A percentile compares a stretch with the other conserved stretches of the same genome.
phyloP scores from a whole-genome alignment of 371 early-diverging fungal genomes.

The Actinomucor elegans region DNA sequence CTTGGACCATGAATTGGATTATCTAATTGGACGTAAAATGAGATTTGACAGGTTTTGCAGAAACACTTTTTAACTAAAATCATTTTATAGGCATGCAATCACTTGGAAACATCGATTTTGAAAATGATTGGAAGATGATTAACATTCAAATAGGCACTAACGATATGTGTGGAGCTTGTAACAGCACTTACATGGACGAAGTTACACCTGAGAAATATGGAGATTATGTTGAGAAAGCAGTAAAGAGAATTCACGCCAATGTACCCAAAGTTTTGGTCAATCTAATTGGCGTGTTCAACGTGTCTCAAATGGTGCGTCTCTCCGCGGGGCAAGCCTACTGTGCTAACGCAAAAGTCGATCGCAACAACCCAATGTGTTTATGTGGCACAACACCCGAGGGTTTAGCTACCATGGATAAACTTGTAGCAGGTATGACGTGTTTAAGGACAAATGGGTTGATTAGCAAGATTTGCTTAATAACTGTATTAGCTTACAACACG shows the following conservation, averaged over 20 bases:
- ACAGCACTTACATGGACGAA: background rate
- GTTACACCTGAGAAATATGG: slow-evolving; percentile 24
- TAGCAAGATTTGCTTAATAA: too few relatives aligned
- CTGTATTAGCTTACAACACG: slow-evolving; percentile 25
- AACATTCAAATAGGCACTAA: slow-evolving; percentile 46
- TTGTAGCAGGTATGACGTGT: slow-evolving; percentile 13
- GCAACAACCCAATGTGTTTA: background rate
- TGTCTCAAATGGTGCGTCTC: slow-evolving; percentile 23
- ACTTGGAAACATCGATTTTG: slow-evolving; percentile 13
- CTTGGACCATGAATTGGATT: slow-evolving; percentile 34
- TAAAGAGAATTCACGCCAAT: slow-evolving; percentile 16
- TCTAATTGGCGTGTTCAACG: slow-evolving; percentile 25
- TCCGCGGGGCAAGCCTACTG: slow-evolving; percentile 17
- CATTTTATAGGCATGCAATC: slow-evolving; percentile 19
- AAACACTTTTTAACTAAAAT: background rate
- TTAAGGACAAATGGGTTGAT: background rate
- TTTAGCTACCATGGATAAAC: slow-evolving; percentile 12
- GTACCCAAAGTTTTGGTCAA: slow-evolving; percentile 26
- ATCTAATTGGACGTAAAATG: slow-evolving; percentile 31
- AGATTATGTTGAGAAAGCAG: slow-evolving; percentile 16
- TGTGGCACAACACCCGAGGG: slow-evolving; percentile 21
- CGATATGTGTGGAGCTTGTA: slow-evolving; percentile 29
- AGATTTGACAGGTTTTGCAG: background rate
- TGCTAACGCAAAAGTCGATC: background rate
- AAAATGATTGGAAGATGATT: slow-evolving; percentile 46